Conservation (phyloP, 257 asterid genomes). For the Ballota nigra region DNA sequence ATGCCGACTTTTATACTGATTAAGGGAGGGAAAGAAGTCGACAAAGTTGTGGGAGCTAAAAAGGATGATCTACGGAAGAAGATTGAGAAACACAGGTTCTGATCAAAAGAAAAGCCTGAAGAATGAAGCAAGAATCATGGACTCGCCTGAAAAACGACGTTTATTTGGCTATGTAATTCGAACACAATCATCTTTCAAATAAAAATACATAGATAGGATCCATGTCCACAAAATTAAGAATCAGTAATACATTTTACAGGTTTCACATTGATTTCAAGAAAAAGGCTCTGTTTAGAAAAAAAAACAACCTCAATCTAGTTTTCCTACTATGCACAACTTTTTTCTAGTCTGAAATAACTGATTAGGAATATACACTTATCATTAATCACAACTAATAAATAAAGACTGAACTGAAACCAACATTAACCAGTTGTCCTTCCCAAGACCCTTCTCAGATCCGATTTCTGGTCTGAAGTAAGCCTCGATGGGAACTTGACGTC, state of each 20-base stretch:
- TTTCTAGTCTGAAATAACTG: slow-evolving; percentile 28
- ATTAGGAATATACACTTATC: slow-evolving; percentile 47
- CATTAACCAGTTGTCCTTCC: slow-evolving; percentile 49
- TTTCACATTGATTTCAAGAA: slow-evolving; percentile 11
- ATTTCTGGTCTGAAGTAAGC: slow-evolving; percentile 78
- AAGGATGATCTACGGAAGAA: slow-evolving; percentile 52
- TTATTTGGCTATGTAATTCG: not conserved
- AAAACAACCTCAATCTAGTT: slow-evolving; percentile 28
- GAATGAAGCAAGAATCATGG: not conserved
- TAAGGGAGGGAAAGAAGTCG: slow-evolving; percentile 63
- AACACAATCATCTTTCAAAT: slow-evolving; percentile 5
- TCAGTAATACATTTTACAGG: slow-evolving; percentile 18
- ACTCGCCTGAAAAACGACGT: not conserved
- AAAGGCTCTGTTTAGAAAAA: slow-evolving; percentile 3
- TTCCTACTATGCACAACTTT: slow-evolving; percentile 67
- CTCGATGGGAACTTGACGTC: slow-evolving; percentile 84
- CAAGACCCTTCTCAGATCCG: slow-evolving; percentile 73
- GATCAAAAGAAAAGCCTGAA: not conserved
- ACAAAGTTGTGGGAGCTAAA: slow-evolving; percentile 52
- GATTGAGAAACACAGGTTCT: slow-evolving; percentile 51
- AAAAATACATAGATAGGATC: not conserved
- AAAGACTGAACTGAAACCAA: not conserved
- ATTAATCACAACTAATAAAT: slow-evolving; percentile 26
- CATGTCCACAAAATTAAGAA: slow-evolving; percentile 1
- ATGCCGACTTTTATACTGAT: slow-evolving; percentile 75